Base-by-base conservation (phyloP, 2,329 filamentous ascomycete genomes). In the Ciborinia camelliae region DNA sequence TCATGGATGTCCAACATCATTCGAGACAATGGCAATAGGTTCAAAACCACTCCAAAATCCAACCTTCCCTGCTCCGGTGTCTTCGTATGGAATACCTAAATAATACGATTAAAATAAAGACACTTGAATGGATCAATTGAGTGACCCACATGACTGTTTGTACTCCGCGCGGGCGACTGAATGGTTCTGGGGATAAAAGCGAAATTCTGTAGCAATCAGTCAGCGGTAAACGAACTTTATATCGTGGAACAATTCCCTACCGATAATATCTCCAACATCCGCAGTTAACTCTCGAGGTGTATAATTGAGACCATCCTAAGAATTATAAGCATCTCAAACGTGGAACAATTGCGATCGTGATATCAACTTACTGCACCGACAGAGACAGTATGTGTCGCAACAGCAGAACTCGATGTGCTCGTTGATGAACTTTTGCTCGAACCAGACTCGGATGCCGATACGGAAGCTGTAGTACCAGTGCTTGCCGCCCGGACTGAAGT, bases 101-200 rank as follows among this genome's bases (percentile, higher is more conserved):
- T 47, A 87, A 85, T n/a, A 78, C 77, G 28, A 12, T 23, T 12
- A 47, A n/a, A 47, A 23, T 0, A 47, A 12, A 12, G 12, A 14
- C 10, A 23, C 43, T 43, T 7, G 15, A 43, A 20, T 43, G n/a
- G 41, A 43, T 8, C 41, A 43, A 43, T 43, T n/a, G 41, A 43
- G 2, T 43, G 15, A 43, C 41, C 18, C 3, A 43, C 41, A 43
- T 43, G 41, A 20, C 41, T 43, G 43, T 23, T 77, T 75, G 69
- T 81, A 89, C 57, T 82, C 84, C 41, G 86, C 82, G 58, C 84
- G 80, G 10, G 84, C 83, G n/a, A 90, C 83, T 3, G 85, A 87
- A 71, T 90, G 87, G 60, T 84, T 86, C 28, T 79, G 79, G 1
- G 86, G 85, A 68, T 84, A 88, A 71, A 90, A 89, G 51, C 81